Evolutionary conservation across 1,139 yeast species (phyloP).

Genomic region (Kluyveromyces sp.): DNA sequence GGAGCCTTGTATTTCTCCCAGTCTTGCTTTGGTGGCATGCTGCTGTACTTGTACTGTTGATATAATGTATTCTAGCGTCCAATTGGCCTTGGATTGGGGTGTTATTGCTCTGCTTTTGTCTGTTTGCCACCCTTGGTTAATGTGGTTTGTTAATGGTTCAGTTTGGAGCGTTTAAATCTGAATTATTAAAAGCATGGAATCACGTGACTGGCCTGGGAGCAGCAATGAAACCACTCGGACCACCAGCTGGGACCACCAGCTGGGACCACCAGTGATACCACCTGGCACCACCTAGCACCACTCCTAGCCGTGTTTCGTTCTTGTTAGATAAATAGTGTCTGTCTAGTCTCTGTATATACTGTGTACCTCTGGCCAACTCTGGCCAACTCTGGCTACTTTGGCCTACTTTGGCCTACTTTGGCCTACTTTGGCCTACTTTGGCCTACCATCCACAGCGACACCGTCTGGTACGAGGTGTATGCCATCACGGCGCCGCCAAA

Average conservation of each 20-base stretch:
- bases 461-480: slow-evolving; percentile 27
- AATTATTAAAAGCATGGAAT: too few relatives aligned
- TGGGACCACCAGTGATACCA: background rate
- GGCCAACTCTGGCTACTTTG: too few relatives aligned
- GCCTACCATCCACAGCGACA: slow-evolving; percentile 17
- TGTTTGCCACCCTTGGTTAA: background rate
- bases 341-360: background rate
- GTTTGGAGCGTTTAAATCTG: background rate
- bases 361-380: background rate
- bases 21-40: slow-evolving; percentile 50
- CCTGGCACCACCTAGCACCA: background rate
- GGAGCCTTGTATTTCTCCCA: slow-evolving; percentile 97
- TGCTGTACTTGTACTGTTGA: slow-evolving; percentile 8
- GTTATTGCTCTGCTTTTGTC: background rate
- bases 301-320: background rate
- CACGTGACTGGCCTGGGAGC: too few relatives aligned
- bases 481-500: slow-evolving; percentile 24
- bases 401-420: too few relatives aligned
- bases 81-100: background rate
- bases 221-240: too few relatives aligned
- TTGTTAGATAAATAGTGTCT: background rate
- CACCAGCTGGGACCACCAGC: too few relatives aligned
- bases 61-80: background rate
- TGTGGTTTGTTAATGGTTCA: background rate
- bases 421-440: too few relatives aligned